These are phyloP conservation scores for Cucurbita ficifolia DNA, from an alignment of 306 rosid genomes.

Conservation along the genomic window DNA sequence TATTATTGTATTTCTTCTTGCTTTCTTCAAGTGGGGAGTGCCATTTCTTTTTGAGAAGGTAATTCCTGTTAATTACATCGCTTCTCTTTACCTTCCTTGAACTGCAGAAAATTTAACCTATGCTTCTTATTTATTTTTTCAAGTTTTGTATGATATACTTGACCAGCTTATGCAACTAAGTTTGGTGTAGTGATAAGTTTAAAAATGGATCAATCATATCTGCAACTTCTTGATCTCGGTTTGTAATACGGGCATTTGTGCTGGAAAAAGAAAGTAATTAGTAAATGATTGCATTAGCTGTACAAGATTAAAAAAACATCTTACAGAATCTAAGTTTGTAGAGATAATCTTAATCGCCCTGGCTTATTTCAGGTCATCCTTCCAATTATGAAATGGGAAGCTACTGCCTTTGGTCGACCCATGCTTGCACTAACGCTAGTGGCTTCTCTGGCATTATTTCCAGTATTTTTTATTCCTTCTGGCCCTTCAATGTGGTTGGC, in stretches of 20 bases:
- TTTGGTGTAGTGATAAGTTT: neutral
- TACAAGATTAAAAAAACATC: neutral
- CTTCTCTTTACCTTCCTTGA: neutral
- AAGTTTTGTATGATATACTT: neutral
- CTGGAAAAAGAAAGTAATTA: neutral
- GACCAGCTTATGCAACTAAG: neutral
- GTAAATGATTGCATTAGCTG: neutral
- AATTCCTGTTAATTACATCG: neutral
- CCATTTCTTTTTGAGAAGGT: constrained; percentile 87
- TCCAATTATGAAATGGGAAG: constrained; percentile 94
- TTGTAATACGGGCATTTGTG: neutral
- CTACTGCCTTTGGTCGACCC: constrained; percentile 94
- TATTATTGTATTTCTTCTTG: constrained; percentile 21
- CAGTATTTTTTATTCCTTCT: constrained; percentile 72
- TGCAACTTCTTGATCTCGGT: neutral
- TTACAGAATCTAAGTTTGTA: neutral
- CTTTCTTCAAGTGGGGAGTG: constrained; percentile 61
- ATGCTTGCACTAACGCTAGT: constrained; percentile 72
- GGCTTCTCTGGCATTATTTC: constrained; percentile 85
- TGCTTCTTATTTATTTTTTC: too few relatives aligned
- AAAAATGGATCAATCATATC: neutral
- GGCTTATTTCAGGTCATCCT: constrained; percentile 41
- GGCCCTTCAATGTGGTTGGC: constrained; percentile 99
- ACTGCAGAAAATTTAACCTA: neutral
- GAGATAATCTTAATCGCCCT: neutral